Base-by-base conservation (phyloP, 2,329 filamentous ascomycete genomes). In the Aspergillus ustus region DNA sequence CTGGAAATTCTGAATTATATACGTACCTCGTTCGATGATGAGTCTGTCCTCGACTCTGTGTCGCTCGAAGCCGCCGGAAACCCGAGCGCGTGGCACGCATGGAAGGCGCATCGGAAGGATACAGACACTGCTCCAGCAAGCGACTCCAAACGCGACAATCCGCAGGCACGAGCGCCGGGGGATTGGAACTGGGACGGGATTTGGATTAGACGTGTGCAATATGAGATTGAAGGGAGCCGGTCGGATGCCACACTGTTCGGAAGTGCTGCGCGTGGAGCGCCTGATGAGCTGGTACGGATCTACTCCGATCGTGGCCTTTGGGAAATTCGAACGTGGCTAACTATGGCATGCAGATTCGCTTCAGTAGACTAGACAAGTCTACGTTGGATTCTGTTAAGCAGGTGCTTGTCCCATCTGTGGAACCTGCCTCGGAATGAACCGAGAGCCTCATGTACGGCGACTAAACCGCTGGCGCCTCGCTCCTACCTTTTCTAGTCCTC, bases 171-270 rank as follows among this genome's bases (percentile, higher is more conserved):
- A 63, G 82, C 85, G 53, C 92, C 92, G 0, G 91, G 90, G 7
- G 90, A 96, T 70, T 98, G 94, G 94, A 96, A 96, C 73, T 98
- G 94, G 94, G 92, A 97, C 71, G 93, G 94, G 0, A 94, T 98
- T 0, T 99, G 94, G 94, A 91, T 96, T 73, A 90, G 93, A 66
- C 85, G 94, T 58, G 93, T 97, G 1, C 89, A 87, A 76, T 91
- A 90, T 75, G 90, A 90, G 19, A 86, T 97, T 48, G 85, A 89
- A 54, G 84, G 85, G 9, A 96, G 92, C 71, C 79, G 92, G 53
- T 91, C 91, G 1, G 94, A 98, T 67, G 81, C 88, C 1, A 88
- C 92, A 4, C 78, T 98, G 25, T 98, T 89, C 78, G 92, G 92
- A 6, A 84, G 83, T 61, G 80, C 82, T 5, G 83, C 83, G 48